phyloP scores from a whole-genome alignment of 2,329 filamentous ascomycete genomes.

The Trichoderma pleuroti region DNA sequence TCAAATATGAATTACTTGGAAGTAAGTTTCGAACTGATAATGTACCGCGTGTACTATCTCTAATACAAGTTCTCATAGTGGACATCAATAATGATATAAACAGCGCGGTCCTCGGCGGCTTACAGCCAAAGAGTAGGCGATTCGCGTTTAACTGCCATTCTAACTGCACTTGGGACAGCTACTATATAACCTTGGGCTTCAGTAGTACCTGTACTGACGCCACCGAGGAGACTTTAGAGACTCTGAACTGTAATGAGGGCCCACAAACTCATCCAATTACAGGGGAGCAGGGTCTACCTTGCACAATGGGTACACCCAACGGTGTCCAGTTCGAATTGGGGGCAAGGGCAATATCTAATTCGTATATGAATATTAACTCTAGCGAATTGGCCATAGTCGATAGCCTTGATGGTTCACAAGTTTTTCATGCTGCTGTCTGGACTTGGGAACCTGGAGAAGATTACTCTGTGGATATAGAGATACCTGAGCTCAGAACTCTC shows the following conservation, averaged over 20 bases:
- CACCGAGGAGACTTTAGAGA: background rate
- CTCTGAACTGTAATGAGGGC: background rate
- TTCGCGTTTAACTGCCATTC: background rate
- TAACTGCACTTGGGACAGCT: background rate
- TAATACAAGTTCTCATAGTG: background rate
- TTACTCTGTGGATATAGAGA: background rate
- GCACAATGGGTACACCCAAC: background rate
- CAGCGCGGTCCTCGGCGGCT: background rate
- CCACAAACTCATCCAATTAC: background rate
- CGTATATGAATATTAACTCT: background rate
- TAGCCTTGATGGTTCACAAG: background rate
- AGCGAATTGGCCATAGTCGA: background rate
- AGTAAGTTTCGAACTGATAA: background rate
- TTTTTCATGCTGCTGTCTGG: background rate
- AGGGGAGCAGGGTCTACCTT: background rate
- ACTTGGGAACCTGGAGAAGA: background rate
- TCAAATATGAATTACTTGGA: background rate
- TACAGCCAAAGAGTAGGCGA: background rate
- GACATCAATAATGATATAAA: background rate
- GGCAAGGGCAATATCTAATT: background rate
- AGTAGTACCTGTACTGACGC: background rate
- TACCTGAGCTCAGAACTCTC: background rate
- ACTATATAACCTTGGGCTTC: background rate
- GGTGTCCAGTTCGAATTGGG: background rate
- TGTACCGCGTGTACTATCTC: background rate